Base-by-base conservation (phyloP, 441 rosid species). In the Heliophila coronopifolia region DNA sequence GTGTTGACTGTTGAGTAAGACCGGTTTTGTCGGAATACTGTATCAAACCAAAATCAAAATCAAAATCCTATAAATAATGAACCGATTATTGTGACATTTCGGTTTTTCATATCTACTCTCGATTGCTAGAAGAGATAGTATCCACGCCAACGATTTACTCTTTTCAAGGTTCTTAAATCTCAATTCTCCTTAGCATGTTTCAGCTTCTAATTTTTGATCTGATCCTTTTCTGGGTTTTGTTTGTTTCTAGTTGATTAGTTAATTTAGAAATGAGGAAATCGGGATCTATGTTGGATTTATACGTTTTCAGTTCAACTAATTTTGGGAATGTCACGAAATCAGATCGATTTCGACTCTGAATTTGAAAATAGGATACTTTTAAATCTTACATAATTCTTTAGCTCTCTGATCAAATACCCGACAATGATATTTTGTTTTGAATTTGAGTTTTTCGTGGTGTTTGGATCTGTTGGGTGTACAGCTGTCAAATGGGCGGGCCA, bases 121-220 rank as follows among this genome's bases (percentile, higher is more conserved):
- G 20, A 45, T 55, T 55, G 57, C 68, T 30, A 32, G 28, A 47
- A 44, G 10, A 19, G 14, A 40, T 42, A 55, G 62, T 55, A 41
- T 55, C 63, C 58, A 52, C 55, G 58, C 55, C 58, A 52, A 35
- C 49, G 61, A 48, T 46, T 40, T 52, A 24, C 43, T 54, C 37
- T 47, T 38, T 44, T 10, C 3, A 30, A 54, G 56, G 61, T 54
- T 54, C 43, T 54, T 46, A 1, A 44, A 38, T 63, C 57, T 54
- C 34, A 55, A 30, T 62, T 17, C 19, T 8, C 8, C 28, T 14
- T 36, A 9, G 36, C 35, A 13, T 46, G 2, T 30, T 62, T 54
- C 47, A 27, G 9, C 47, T 54, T 38, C 33, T 9, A 1, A 3
- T 28, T 30, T 7, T 6, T 3, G 9, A 32, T 63, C 48, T 33